Evolutionary conservation across 441 rosid species (phyloP).

Genomic region (Erysimum cheiri): DNA sequence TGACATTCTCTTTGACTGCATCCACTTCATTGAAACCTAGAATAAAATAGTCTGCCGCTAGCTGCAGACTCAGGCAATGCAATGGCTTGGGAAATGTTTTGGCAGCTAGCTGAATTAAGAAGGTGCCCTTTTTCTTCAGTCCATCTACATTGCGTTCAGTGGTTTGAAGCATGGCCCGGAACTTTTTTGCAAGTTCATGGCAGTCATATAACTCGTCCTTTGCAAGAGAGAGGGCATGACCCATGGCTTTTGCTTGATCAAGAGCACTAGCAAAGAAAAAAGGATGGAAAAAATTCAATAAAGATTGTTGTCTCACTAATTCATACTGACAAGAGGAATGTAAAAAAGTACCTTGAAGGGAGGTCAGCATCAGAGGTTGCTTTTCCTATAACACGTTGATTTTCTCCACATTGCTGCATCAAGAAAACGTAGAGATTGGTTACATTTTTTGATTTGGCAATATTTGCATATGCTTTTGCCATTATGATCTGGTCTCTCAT

Average conservation of each 20-base stretch:
- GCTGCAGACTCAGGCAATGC: slow-evolving; percentile 90
- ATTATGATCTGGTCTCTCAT: slow-evolving; percentile 95
- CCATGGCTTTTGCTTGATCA: slow-evolving; percentile 85
- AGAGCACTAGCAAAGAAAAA: slow-evolving; percentile 63
- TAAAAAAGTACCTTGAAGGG: slow-evolving; percentile 62
- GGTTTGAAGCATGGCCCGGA: slow-evolving; percentile 86
- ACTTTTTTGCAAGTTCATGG: slow-evolving; percentile 67
- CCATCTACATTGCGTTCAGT: slow-evolving; percentile 65
- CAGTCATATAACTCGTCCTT: slow-evolving; percentile 84
- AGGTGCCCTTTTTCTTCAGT: slow-evolving; percentile 78
- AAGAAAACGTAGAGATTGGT: slow-evolving; percentile 61
- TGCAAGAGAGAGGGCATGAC: slow-evolving; percentile 79
- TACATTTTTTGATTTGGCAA: slow-evolving; percentile 75
- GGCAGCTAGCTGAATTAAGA: slow-evolving; percentile 94
- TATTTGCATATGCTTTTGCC: slow-evolving; percentile 91
- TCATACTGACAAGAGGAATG: slow-evolving; percentile 28
- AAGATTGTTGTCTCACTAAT: slow-evolving; percentile 26
- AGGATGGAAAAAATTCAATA: not conserved
- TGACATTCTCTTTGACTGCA: slow-evolving; percentile 51
- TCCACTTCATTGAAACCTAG: slow-evolving; percentile 47
- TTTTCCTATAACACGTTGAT: slow-evolving; percentile 68
- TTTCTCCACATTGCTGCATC: slow-evolving; percentile 62
- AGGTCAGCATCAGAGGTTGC: slow-evolving; percentile 85
- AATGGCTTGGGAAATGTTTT: slow-evolving; percentile 85
- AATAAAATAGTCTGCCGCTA: slow-evolving; percentile 76